phyloP scores from a whole-genome alignment of 73 alveolate species.

The Symbiodinium pilosum region DNA sequence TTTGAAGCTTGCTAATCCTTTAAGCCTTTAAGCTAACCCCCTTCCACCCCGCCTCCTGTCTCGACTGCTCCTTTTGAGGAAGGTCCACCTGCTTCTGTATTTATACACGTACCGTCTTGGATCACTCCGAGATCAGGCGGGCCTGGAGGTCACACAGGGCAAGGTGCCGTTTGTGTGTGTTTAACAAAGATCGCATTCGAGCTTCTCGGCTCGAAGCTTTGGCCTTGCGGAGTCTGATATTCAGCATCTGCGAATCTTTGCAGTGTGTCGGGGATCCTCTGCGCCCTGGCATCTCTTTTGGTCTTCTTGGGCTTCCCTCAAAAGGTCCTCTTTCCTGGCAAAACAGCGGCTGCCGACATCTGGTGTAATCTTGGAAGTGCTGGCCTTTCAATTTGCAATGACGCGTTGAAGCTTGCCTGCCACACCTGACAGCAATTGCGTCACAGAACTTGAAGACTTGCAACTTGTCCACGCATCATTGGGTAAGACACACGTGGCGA shows the following conservation, averaged over 20 bases:
- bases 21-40: no score
- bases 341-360: background rate
- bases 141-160: constrained; percentile 59
- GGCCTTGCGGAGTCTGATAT: background rate
- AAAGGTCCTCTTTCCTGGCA: constrained; percentile 37
- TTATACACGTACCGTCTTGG: background rate
- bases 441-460: background rate
- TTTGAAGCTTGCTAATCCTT: no score
- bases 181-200: constrained; percentile 43
- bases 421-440: constrained; percentile 20
- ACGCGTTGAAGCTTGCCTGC: constrained; percentile 47
- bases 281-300: background rate
- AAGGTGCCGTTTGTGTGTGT: constrained; percentile 68
- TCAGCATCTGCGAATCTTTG: background rate
- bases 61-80: background rate
- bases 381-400: constrained; percentile 53
- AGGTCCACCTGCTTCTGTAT: constrained; percentile 36
- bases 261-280: background rate
- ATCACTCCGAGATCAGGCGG: background rate
- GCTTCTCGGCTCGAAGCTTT: constrained; percentile 15
- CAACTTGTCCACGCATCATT: no score
- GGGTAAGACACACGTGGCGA: background rate
- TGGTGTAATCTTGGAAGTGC: no score
- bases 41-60: constrained; percentile 38
- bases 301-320: constrained; percentile 20